Percentiles rank a stretch among this genome's conserved stretches.
phyloP scores from a whole-genome alignment of 352 stramenopile genomes.

The Globisporangium echinulatum region DNA sequence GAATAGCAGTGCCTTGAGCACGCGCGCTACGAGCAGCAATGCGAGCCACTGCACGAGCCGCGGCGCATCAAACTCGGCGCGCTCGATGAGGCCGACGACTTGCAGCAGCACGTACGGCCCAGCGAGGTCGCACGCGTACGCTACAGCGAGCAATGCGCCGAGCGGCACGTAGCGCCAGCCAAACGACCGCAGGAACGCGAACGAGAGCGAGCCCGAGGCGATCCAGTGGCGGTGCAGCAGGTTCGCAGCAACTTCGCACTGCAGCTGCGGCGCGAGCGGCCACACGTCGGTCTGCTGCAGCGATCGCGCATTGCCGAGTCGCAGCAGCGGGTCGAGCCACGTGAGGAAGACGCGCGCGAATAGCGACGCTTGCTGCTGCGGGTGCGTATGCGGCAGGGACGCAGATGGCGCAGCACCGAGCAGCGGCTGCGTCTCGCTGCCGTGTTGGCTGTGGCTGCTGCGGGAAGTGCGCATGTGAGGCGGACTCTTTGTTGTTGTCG shows the following conservation, averaged over 20 bases:
- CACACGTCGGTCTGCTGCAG: conserved; percentile 47
- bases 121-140: conserved; percentile 48
- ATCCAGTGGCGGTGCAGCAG: conserved; percentile 55
- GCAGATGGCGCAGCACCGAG: conserved; percentile 12
- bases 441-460: conserved; percentile 1
- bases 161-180: conserved; percentile 40
- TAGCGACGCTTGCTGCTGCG: conserved; percentile 35
- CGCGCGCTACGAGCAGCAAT: conserved; percentile 45
- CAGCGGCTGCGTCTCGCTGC: conserved; percentile 23
- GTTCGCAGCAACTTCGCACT: conserved; percentile 38
- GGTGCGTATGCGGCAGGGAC: conserved; percentile 19
- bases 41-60: conserved; percentile 53
- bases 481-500: neutral
- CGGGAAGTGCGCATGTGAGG: neutral
- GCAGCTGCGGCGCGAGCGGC: conserved; percentile 35
- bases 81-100: conserved; percentile 40
- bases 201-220: conserved; percentile 38
- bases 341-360: conserved; percentile 32
- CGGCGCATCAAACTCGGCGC: conserved; percentile 18
- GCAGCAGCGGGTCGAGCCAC: conserved; percentile 41
- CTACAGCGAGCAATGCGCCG: conserved; percentile 29
- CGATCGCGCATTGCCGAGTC: conserved; percentile 23
- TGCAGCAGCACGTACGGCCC: conserved; percentile 60
- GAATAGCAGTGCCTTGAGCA: conserved; percentile 60
- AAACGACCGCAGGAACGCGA: conserved; percentile 46